Evolutionary conservation across 2,329 filamentous ascomycete species (phyloP).

Genomic region (Colletotrichum sp.): DNA sequence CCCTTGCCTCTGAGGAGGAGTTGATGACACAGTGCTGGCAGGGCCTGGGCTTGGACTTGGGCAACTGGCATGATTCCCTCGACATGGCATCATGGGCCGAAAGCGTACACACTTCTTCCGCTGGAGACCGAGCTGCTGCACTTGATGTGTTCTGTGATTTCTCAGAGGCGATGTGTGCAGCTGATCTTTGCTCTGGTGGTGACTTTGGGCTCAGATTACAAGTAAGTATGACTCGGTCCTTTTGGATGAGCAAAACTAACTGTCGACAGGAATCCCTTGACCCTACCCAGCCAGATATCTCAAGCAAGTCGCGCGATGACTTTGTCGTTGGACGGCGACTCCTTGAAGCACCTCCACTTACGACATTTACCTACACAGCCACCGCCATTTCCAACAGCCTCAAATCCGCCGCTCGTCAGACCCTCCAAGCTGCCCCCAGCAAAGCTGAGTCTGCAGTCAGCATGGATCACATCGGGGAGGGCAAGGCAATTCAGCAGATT

Average conservation of each 20-base stretch:
- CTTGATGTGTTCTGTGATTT: constrained; percentile 60
- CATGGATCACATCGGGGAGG: constrained; percentile 34
- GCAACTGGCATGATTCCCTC: constrained; percentile 56
- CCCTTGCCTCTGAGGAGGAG: constrained; percentile 61
- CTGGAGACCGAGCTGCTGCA: constrained; percentile 32
- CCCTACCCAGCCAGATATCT: constrained; percentile 63
- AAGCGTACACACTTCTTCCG: constrained; percentile 23
- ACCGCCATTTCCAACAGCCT: constrained; percentile 9
- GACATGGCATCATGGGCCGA: constrained; percentile 44
- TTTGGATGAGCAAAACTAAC: constrained; percentile 9
- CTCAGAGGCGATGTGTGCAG: constrained; percentile 66
- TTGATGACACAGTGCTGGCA: constrained; percentile 69
- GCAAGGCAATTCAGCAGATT: constrained; percentile 38
- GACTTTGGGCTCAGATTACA: constrained; percentile 47
- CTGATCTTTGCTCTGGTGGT: constrained; percentile 63
- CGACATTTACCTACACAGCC: constrained; percentile 27
- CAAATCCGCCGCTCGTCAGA: constrained; percentile 10
- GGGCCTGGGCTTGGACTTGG: constrained; percentile 70
- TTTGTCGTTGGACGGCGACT: constrained; percentile 52
- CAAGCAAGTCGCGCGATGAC: constrained; percentile 52
- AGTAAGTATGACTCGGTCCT: constrained; percentile 26
- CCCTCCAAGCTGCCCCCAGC: background rate
- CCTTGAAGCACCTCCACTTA: constrained; percentile 48
- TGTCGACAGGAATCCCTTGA: constrained; percentile 59
- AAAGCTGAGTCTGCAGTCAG: background rate